Evolutionary conservation across 495 filamentous ascomycete species (phyloP).

Genomic region (Monascus purpureus): DNA sequence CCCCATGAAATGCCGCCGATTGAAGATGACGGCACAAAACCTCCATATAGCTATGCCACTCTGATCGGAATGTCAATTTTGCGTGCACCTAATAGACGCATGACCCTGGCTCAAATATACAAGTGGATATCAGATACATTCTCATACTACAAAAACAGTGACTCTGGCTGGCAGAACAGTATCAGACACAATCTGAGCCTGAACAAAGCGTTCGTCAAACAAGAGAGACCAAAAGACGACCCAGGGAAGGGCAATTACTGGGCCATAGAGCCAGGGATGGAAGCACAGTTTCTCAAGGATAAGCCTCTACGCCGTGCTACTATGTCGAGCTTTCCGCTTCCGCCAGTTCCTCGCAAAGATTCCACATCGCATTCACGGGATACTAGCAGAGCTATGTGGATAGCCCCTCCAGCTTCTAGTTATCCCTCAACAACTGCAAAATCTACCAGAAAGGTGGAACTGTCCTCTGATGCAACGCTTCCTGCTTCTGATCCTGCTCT

Average conservation of each 20-base stretch:
- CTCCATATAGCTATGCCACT: conserved; percentile 82
- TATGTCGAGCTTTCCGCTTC: conserved; percentile 30
- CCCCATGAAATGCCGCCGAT: conserved; percentile 66
- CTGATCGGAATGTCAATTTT: conserved; percentile 96
- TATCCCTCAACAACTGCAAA: conserved; percentile 11
- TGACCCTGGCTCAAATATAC: conserved; percentile 96
- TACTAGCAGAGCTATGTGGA: conserved; percentile 25
- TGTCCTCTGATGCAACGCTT: conserved; percentile 92
- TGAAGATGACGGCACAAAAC: conserved; percentile 79
- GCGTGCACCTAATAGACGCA: conserved; percentile 63
- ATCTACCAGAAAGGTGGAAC: conserved; percentile 32
- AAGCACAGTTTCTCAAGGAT: conserved; percentile 76
- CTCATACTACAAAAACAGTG: conserved; percentile 66
- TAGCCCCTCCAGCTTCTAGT: conserved; percentile 18
- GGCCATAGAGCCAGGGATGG: conserved; percentile 78
- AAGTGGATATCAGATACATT: conserved; percentile 97
- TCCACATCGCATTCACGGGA: conserved; percentile 13
- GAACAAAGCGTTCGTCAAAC: conserved; percentile 94
- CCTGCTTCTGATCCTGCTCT: conserved; percentile 65
- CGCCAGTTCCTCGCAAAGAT: conserved; percentile 22
- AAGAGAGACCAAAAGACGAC: conserved; percentile 92
- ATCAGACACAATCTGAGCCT: conserved; percentile 97
- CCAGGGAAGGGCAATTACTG: conserved; percentile 99
- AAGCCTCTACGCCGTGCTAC: conserved; percentile 50
- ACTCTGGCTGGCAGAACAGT: conserved; percentile 95